Evolutionary conservation across 2,329 filamentous ascomycete genomes (phyloP).

Genomic region (Talaromyces sp.): DNA sequence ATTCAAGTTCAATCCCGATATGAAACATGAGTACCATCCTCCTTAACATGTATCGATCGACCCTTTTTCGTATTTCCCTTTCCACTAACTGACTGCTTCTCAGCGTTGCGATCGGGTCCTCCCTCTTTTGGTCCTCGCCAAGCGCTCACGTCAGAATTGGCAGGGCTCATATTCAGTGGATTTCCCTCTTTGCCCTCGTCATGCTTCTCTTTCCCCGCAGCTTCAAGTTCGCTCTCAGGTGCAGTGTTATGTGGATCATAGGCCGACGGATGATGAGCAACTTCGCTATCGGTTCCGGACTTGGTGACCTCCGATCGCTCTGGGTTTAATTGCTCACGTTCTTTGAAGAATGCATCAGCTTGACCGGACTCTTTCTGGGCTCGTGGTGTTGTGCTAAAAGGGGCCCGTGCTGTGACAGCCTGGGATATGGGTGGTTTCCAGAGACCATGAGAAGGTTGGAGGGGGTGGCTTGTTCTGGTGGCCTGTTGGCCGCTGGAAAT

Average conservation of each 20-base stretch:
- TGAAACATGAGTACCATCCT: conserved; percentile 28
- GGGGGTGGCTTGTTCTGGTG: conserved; percentile 6
- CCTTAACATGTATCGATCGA: conserved; percentile 30
- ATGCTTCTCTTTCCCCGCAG: conserved; percentile 40
- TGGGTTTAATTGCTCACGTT: conserved; percentile 67
- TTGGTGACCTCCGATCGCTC: conserved; percentile 68
- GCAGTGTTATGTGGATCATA: conserved; percentile 70
- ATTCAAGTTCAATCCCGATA: conserved; percentile 6
- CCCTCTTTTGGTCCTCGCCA: conserved; percentile 50
- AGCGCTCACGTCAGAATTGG: conserved; percentile 61
- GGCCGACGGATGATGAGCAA: conserved; percentile 62
- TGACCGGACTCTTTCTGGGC: conserved; percentile 12
- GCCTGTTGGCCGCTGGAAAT: conserved; percentile 19
- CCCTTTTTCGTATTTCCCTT: conserved; percentile 41
- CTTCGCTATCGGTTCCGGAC: conserved; percentile 65
- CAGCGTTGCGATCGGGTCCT: conserved; percentile 44
- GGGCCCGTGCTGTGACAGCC: background rate
- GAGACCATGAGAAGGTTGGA: background rate
- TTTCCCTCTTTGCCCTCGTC: conserved; percentile 47
- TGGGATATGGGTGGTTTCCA: background rate
- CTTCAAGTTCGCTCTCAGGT: conserved; percentile 60
- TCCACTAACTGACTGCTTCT: conserved; percentile 41
- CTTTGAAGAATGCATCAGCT: conserved; percentile 22
- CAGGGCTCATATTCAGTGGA: conserved; percentile 63
- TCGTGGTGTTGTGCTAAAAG: conserved; percentile 12